Conservation (phyloP, 139 green algal genomes). For the Nannochloris sp. region DNA sequence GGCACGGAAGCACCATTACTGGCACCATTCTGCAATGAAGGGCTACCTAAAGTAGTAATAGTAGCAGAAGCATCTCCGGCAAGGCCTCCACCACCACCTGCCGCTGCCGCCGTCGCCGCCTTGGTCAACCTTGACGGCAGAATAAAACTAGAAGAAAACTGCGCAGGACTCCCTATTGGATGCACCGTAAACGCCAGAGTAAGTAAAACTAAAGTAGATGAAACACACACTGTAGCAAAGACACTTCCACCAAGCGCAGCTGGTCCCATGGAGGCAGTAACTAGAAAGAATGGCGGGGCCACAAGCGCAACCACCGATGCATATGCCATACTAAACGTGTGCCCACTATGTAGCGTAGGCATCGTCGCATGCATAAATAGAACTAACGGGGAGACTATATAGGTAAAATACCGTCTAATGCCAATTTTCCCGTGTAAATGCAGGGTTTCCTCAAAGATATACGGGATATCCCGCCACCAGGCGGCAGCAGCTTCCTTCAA, state of each 20-base stretch:
- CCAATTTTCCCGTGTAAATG: conserved; percentile 13
- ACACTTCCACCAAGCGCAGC: not conserved
- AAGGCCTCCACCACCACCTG: no score
- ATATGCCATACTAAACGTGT: conserved; percentile 7
- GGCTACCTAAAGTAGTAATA: no score
- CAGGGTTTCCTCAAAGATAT: conserved; percentile 8
- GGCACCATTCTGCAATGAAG: no score
- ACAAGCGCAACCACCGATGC: not conserved
- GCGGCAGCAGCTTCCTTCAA: no score
- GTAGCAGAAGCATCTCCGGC: no score
- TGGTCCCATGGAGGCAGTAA: conserved; percentile 5
- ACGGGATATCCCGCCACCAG: not conserved
- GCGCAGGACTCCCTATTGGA: not conserved
- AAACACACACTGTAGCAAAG: conserved; percentile 2
- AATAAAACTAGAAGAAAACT: no score
- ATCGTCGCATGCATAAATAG: conserved; percentile 39
- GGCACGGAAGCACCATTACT: no score
- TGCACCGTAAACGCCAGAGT: not conserved
- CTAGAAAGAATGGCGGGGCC: conserved; percentile 15
- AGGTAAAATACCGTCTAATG: not conserved
- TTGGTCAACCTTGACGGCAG: no score
- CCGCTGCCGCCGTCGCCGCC: no score
- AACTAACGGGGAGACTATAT: conserved; percentile 12
- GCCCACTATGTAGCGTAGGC: conserved; percentile 27
- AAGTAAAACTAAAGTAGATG: not conserved